Percentiles rank a stretch among this genome's conserved stretches.
Conservation (phyloP, 75 land plant species). For the Sequoiadendron giganteum region DNA sequence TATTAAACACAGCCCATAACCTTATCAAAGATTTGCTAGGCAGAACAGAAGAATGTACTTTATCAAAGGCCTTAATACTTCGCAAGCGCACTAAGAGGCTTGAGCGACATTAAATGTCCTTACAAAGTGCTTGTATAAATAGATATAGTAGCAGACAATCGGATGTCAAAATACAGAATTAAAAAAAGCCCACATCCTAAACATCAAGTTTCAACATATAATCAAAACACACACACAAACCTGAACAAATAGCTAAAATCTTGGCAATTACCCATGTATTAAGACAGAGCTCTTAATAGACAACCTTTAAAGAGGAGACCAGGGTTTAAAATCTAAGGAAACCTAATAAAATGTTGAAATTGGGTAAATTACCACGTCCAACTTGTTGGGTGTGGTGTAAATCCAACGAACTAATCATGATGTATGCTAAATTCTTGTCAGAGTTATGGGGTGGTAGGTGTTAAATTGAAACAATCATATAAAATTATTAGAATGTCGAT, state of each 20-base stretch:
- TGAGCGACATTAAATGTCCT: background rate
- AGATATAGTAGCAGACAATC: background rate
- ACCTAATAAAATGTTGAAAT: no score
- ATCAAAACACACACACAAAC: background rate
- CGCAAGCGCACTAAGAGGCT: background rate
- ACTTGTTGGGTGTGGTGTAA: no score
- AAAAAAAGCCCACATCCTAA: background rate
- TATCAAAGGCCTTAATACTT: background rate
- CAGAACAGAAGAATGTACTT: background rate
- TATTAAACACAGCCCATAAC: no score
- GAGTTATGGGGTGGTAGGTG: no score
- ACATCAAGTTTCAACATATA: background rate
- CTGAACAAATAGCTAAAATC: background rate
- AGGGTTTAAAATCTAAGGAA: background rate
- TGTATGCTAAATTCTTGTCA: no score
- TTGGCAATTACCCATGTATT: background rate
- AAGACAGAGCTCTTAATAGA: no score
- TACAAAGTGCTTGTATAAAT: background rate
- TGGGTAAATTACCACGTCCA: no score
- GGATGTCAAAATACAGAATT: background rate
- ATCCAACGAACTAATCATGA: no score
- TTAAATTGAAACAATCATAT: no score
- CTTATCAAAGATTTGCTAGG: no score
- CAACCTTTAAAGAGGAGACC: background rate
- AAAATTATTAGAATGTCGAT: no score